These are phyloP conservation scores for Polytrichum formosum DNA, from an alignment of 225 moss, liverwort and hornwort species.

Conservation along the genomic window DNA sequence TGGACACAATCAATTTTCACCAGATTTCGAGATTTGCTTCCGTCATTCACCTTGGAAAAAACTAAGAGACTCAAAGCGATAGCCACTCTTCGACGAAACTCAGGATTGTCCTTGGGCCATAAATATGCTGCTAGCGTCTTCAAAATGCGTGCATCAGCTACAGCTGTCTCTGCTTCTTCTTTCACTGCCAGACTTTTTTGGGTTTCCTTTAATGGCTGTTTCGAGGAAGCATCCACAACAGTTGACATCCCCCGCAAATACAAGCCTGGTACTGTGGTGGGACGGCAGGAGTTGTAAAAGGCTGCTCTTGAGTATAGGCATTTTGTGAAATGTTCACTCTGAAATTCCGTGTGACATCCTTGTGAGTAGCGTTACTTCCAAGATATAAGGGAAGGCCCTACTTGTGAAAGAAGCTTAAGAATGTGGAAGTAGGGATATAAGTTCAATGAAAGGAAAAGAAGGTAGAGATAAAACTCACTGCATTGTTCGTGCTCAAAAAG, in stretches of 20 bases:
- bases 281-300: slow-evolving; percentile 12
- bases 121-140: slow-evolving; percentile 78
- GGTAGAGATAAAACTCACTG: slow-evolving; percentile 28
- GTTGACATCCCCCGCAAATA: slow-evolving; percentile 49
- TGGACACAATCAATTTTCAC: too few species aligned
- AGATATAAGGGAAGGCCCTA: background rate
- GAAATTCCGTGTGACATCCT: background rate
- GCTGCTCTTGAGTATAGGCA: slow-evolving; percentile 34
- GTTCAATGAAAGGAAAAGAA: background rate
- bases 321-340: slow-evolving; percentile 30
- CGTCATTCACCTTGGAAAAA: slow-evolving; percentile 72
- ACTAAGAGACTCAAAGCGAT: slow-evolving; percentile 84
- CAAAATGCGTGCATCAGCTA: slow-evolving; percentile 85
- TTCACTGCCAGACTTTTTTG: slow-evolving; percentile 28
- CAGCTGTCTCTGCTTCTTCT: slow-evolving; percentile 30
- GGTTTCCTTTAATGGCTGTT: slow-evolving; percentile 15
- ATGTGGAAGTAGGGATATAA: background rate
- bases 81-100: slow-evolving; percentile 86
- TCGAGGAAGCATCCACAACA: slow-evolving; percentile 37
- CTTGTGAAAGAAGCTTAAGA: background rate
- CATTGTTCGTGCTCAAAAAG: slow-evolving; percentile 28
- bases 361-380: background rate
- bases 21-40: too few species aligned
- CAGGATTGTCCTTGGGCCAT: slow-evolving; percentile 95
- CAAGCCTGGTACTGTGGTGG: slow-evolving; percentile 24